Evolutionary conservation across 331 rosid species (phyloP).

Genomic region (Dryas integrifolia): DNA sequence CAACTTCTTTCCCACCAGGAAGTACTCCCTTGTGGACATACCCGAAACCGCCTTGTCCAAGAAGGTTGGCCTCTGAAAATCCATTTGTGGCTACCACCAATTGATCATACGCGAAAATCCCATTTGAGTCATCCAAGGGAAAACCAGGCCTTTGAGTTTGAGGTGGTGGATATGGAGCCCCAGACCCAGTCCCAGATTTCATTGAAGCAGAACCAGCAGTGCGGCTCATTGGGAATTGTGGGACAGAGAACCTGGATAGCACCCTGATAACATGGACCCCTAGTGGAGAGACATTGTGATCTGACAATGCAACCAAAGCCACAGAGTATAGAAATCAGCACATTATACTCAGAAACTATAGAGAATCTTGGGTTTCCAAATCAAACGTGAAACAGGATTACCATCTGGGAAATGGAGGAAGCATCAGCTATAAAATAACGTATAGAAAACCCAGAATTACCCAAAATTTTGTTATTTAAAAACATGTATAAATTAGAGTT

Average conservation of each 20-base stretch:
- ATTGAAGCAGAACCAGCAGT: conserved; percentile 18
- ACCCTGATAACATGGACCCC: conserved; percentile 17
- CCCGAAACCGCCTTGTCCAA: conserved; percentile 75
- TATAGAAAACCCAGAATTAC: neutral
- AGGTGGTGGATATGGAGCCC: conserved; percentile 15
- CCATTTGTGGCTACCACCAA: conserved; percentile 49
- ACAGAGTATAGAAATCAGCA: neutral
- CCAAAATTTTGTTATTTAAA: too few relatives aligned
- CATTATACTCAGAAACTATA: neutral
- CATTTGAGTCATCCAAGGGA: conserved; percentile 23
- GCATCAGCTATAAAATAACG: neutral
- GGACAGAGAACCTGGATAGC: conserved; percentile 15
- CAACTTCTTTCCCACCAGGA: conserved; percentile 55
- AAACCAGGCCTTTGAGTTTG: conserved; percentile 20
- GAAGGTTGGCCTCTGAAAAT: conserved; percentile 51
- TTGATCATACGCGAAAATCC: conserved; percentile 48
- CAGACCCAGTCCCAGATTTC: conserved; percentile 8
- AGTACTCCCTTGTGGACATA: conserved; percentile 62
- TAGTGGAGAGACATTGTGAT: conserved; percentile 1
- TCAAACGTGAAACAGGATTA: neutral
- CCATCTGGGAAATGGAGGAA: too few relatives aligned
- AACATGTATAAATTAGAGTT: too few relatives aligned
- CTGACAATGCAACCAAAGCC: conserved; percentile 23
- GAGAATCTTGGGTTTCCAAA: too few relatives aligned
- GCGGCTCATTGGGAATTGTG: conserved; percentile 15